Conservation (phyloP, 2,329 filamentous ascomycete genomes). For the Chlorencoelia australis region DNA sequence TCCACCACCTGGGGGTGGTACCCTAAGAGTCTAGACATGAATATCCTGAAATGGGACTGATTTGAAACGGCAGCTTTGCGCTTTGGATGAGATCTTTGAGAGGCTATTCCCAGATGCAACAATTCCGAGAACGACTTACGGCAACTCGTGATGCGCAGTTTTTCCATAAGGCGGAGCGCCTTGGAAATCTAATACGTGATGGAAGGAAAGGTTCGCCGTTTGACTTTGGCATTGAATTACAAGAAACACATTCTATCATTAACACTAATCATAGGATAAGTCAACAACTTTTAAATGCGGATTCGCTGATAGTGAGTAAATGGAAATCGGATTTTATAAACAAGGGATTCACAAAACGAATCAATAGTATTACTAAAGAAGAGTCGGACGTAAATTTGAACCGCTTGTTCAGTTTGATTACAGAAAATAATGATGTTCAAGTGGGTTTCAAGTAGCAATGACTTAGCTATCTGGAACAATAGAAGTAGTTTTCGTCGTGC, state of each 20-base stretch:
- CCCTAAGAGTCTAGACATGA: constrained; percentile 36
- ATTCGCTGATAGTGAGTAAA: too few relatives aligned
- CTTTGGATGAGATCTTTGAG: constrained; percentile 44
- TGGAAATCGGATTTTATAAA: constrained; percentile 37
- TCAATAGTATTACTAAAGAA: constrained; percentile 34
- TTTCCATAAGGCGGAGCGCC: constrained; percentile 38
- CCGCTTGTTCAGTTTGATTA: constrained; percentile 34
- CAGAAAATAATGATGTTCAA: constrained; percentile 47
- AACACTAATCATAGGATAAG: constrained; percentile 43
- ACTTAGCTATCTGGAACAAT: constrained; percentile 59
- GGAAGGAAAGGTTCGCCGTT: constrained; percentile 36
- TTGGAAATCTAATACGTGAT: constrained; percentile 31
- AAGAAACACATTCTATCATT: constrained; percentile 36
- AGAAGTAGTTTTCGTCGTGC: constrained; percentile 7
- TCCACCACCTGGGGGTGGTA: constrained; percentile 39
- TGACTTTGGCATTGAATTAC: constrained; percentile 15
- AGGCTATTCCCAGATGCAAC: constrained; percentile 39
- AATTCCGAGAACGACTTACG: constrained; percentile 38
- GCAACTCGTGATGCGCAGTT: constrained; percentile 40
- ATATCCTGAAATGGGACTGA: constrained; percentile 34
- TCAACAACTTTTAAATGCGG: too few relatives aligned
- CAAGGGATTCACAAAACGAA: constrained; percentile 33
- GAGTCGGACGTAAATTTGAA: constrained; percentile 36
- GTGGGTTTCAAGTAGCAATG: constrained; percentile 46
- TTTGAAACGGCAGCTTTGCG: constrained; percentile 31